Evolutionary conservation across 441 rosid genomes (phyloP).

Genomic region (Eruca vesicaria): DNA sequence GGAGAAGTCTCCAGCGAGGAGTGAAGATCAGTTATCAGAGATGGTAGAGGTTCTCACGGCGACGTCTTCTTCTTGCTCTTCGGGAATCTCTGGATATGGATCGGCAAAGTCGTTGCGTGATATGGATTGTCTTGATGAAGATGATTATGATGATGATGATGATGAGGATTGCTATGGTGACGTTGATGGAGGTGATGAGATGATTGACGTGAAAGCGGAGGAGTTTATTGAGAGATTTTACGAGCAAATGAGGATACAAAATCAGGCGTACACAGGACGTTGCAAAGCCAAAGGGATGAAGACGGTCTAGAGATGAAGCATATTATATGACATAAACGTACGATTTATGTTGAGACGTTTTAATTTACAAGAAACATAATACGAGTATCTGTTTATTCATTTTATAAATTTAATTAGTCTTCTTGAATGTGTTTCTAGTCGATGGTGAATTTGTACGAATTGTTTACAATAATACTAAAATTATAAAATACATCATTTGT

Average conservation of each 20-base stretch:
- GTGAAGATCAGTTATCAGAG: constrained; percentile 14
- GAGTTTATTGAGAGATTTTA: constrained; percentile 51
- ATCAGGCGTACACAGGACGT: constrained; percentile 16
- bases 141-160: constrained; percentile 3
- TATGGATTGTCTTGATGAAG: constrained; percentile 27
- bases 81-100: constrained; percentile 22
- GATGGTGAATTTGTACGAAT: neutral
- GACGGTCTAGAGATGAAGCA: constrained; percentile 1
- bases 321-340: neutral
- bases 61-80: constrained; percentile 30
- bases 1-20: neutral
- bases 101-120: constrained; percentile 50
- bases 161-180: constrained; percentile 1
- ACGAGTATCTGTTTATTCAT: neutral
- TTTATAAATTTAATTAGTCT: neutral
- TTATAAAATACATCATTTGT: neutral
- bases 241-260: constrained; percentile 47
- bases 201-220: constrained; percentile 61
- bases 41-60: constrained; percentile 37
- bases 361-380: neutral
- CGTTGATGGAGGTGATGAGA: constrained; percentile 42
- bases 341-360: neutral
- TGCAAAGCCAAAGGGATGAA: constrained; percentile 9
- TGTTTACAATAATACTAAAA: neutral
- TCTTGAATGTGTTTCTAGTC: neutral